phyloP scores from a whole-genome alignment of 2,329 filamentous ascomycete species.

The Tolypocladium pustulatum region DNA sequence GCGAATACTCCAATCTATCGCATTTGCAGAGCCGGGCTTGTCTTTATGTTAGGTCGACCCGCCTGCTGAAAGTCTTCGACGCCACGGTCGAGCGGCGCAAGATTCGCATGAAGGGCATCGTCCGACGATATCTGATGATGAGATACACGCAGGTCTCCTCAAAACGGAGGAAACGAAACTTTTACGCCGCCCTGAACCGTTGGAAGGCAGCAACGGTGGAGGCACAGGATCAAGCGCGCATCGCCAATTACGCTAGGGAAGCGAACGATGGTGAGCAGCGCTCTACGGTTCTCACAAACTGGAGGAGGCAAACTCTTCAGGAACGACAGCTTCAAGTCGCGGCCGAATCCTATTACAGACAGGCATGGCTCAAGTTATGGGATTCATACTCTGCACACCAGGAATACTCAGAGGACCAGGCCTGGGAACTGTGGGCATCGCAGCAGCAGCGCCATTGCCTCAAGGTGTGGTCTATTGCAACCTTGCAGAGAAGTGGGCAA shows the following conservation, averaged over 20 bases:
- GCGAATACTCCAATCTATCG: conserved; percentile 7
- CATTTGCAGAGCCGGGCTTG: conserved; percentile 14
- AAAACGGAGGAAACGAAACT: conserved; percentile 19
- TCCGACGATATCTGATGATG: conserved; percentile 22
- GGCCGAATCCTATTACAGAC: conserved; percentile 10
- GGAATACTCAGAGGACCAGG: conserved; percentile 13
- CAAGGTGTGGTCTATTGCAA: conserved; percentile 26
- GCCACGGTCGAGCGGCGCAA: conserved; percentile 13
- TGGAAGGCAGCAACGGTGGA: conserved; percentile 15
- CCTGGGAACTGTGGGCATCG: conserved; percentile 20
- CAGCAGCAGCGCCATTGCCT: conserved; percentile 21
- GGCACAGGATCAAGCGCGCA: conserved; percentile 5
- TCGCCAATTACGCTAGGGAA: conserved; percentile 7
- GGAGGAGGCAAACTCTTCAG: conserved; percentile 9
- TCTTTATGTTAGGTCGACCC: conserved; percentile 20
- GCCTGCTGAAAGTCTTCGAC: conserved; percentile 16
- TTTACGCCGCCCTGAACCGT: conserved; percentile 18
- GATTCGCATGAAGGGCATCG: conserved; percentile 14
- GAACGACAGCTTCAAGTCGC: conserved; percentile 8
- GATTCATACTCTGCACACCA: conserved; percentile 9
- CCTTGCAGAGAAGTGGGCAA: conserved; percentile 24
- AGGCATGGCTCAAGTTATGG: conserved; percentile 12
- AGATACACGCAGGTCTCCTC: conserved; percentile 24
- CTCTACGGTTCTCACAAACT: conserved; percentile 7
- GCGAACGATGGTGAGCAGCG: conserved; percentile 5